phyloP scores from a whole-genome alignment of 1,139 yeast genomes.

The Meyerozyma athensensis region DNA sequence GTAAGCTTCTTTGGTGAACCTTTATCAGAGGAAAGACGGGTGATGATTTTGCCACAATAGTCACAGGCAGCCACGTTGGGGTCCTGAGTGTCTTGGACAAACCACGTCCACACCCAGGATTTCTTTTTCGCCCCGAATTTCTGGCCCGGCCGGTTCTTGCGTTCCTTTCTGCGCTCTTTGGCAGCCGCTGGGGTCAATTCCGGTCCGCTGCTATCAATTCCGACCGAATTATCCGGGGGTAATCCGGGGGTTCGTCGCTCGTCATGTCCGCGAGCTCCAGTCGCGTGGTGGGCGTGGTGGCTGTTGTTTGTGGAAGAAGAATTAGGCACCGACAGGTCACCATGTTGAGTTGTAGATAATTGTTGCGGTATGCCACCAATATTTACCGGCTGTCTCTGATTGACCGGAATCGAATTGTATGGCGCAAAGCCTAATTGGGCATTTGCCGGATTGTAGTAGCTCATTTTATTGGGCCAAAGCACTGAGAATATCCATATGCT shows the following conservation, averaged over 20 bases:
- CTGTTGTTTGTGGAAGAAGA: not conserved
- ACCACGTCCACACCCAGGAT: slow-evolving; percentile 64
- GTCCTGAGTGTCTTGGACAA: slow-evolving; percentile 45
- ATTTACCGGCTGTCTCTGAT: slow-evolving; percentile 9
- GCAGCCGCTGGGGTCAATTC: slow-evolving; percentile 2
- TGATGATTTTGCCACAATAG: slow-evolving; percentile 45
- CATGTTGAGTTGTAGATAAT: not conserved
- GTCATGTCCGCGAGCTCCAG: not conserved
- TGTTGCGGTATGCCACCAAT: not conserved
- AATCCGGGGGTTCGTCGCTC: slow-evolving; percentile 1
- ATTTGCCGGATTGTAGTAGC: slow-evolving; percentile 14
- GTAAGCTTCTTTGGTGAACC: slow-evolving; percentile 57
- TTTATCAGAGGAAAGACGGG: slow-evolving; percentile 47
- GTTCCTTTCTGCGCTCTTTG: slow-evolving; percentile 5
- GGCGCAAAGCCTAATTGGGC: slow-evolving; percentile 21
- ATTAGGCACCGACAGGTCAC: not conserved
- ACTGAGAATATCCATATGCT: not conserved
- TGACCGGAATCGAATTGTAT: slow-evolving; percentile 16
- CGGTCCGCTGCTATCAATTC: slow-evolving; percentile 2
- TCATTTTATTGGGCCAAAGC: no score
- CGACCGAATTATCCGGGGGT: not conserved
- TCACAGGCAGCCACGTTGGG: slow-evolving; percentile 53
- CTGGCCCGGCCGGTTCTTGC: slow-evolving; percentile 42
- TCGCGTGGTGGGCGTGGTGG: not conserved
- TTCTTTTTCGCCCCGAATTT: slow-evolving; percentile 55